Conservation (phyloP, 1,139 yeast species). For the Saccharomycopsis crataegensis region DNA sequence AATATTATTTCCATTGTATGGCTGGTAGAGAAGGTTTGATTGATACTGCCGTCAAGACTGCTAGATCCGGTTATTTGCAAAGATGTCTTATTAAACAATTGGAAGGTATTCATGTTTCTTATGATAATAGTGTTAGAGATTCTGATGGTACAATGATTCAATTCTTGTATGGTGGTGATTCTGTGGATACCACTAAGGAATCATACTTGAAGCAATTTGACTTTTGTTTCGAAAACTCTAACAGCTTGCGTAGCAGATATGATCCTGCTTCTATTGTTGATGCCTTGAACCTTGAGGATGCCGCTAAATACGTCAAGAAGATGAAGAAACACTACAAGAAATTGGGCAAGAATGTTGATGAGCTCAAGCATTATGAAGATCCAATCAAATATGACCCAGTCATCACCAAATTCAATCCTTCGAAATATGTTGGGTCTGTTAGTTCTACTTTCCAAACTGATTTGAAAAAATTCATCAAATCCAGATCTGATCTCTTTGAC, state of each 20-base stretch:
- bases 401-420: conserved; percentile 76
- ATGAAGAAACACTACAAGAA: conserved; percentile 51
- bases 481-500: conserved; percentile 46
- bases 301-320: conserved; percentile 75
- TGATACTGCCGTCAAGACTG: conserved; percentile 98
- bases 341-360: conserved; percentile 32
- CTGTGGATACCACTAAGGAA: conserved; percentile 90
- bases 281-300: conserved; percentile 75
- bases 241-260: conserved; percentile 77
- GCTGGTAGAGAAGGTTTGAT: conserved; percentile 99
- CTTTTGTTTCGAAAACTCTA: conserved; percentile 88
- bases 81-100: conserved; percentile 97
- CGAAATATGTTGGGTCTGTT: conserved; percentile 86
- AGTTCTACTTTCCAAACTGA: conserved; percentile 83
- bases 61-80: conserved; percentile 97
- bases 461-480: conserved; percentile 60
- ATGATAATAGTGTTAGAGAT: conserved; percentile 94
- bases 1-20: conserved; percentile 99
- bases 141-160: conserved; percentile 91
- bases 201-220: conserved; percentile 90
- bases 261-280: conserved; percentile 74
- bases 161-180: conserved; percentile 96
- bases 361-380: conserved; percentile 62
- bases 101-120: conserved; percentile 92
- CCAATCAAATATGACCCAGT: conserved; percentile 79